Conservation (phyloP, 108 stramenopile genomes). For the Craspedostauros australis region DNA sequence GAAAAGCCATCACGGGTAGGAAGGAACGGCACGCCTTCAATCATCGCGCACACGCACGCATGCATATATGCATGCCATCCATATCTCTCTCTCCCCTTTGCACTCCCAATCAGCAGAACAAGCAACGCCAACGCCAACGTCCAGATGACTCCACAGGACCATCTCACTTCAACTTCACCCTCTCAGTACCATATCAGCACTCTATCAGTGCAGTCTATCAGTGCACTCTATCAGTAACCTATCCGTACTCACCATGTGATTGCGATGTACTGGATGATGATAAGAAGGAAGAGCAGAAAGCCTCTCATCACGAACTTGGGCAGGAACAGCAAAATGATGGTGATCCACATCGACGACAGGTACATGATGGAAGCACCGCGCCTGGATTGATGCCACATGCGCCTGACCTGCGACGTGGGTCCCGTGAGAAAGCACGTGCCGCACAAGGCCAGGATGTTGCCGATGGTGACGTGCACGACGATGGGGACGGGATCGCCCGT, state of each 20-base stretch:
- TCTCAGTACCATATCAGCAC: too few species aligned
- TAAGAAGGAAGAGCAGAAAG: constrained; percentile 32
- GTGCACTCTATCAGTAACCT: too few species aligned
- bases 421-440: constrained; percentile 56
- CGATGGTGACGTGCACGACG: constrained; percentile 45
- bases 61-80: too few species aligned
- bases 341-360: constrained; percentile 28
- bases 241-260: constrained; percentile 57
- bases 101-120: too few species aligned
- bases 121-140: too few species aligned
- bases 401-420: constrained; percentile 34
- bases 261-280: constrained; percentile 44
- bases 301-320: constrained; percentile 26
- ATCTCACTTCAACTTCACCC: too few species aligned
- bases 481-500: constrained; percentile 41
- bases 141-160: too few species aligned
- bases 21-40: too few species aligned
- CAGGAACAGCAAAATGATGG: constrained; percentile 27
- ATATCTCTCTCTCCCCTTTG: too few species aligned
- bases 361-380: constrained; percentile 34
- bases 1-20: too few species aligned
- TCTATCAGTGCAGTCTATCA: too few species aligned
- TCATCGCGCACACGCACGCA: too few species aligned
- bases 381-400: constrained; percentile 43
- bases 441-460: constrained; percentile 45